phyloP scores from a whole-genome alignment of 2,329 filamentous ascomycete genomes.

The Immersiporthe knoxdaviesiana region DNA sequence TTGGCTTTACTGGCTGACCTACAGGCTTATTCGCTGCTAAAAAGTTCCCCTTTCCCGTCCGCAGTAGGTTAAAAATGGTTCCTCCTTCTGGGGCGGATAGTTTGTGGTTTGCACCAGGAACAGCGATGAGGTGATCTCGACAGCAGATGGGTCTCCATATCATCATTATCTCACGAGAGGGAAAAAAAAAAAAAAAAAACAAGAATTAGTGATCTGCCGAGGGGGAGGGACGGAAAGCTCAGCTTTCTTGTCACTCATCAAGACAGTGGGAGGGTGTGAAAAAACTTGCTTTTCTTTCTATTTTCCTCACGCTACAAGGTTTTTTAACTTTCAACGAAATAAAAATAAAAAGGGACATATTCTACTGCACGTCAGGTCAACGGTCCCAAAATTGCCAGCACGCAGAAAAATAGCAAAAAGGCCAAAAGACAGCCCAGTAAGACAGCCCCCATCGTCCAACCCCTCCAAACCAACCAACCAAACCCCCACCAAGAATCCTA shows the following conservation, averaged over 20 bases:
- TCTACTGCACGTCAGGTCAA: background rate
- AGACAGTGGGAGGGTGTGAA: too few relatives aligned
- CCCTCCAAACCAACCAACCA: background rate
- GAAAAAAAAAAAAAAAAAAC: background rate
- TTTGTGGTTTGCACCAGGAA: background rate
- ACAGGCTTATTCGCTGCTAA: too few relatives aligned
- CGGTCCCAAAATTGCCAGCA: background rate
- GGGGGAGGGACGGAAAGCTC: background rate
- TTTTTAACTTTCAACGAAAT: too few relatives aligned
- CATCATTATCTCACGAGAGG: background rate
- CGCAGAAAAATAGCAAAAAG: too few relatives aligned
- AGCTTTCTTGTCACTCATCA: too few relatives aligned
- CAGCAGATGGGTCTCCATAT: background rate
- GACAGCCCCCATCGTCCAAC: background rate
- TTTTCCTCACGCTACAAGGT: too few relatives aligned
- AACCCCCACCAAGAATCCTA: background rate
- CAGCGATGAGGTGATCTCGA: background rate
- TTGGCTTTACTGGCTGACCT: too few relatives aligned
- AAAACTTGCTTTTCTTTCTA: too few relatives aligned
- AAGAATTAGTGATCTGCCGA: background rate
- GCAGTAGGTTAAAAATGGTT: too few relatives aligned
- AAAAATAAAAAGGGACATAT: background rate
- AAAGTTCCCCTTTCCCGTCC: too few relatives aligned
- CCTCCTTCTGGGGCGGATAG: background rate
- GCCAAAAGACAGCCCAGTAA: background rate